Base-by-base conservation (phyloP, 805 yeast genomes). In the Zygotorulaspora danielsina region DNA sequence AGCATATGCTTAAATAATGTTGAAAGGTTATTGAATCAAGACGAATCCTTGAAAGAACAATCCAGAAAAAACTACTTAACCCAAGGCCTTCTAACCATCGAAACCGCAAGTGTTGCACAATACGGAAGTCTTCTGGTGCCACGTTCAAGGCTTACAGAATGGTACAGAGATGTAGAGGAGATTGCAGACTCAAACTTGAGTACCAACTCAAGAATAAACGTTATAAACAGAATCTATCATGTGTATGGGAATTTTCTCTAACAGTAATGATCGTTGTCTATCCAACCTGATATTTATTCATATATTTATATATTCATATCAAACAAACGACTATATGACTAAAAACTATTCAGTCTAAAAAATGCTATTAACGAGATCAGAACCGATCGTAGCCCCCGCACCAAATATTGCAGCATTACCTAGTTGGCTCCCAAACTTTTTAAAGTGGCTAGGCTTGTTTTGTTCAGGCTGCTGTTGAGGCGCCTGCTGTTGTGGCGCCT, bases 401-500 rank as follows among this genome's bases (percentile, higher is more conserved):
- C 97, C 97, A 50, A 87, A 90, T 34, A 89, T 77, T 24, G 94
- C 89, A n/a, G 97, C 94, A 50, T 87, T 79, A 44, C 95, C 96
- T 43, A 89, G 66, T 63, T 85, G 82, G 47, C 84, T 72, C 18
- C 94, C 94, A 50, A 85, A 76, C 54, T 73, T 80, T 63, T 76
- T 77, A 42, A 81, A 48, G 15, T 51, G 57, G 15, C 59, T 61
- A 21, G 62, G 65, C 12, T 57, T 57, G n/a, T 57, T 57, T 21
- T 51, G 63, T 35, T 55, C 63, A 35, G 52, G 62, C 20, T 51
- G 66, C 36, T 53, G 66, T 32, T 33, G 37, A 32, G 50, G 64
- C 16, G 45, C 58, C 27, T 47, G 66, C 34, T 55, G 58, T 20
- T 50, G 57, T 39, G 49, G 55, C 39, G 51, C 65, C 27, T 55